Evolutionary conservation across 1,284 basidiomycete species (phyloP).

Genomic region (Fomitopsis schrenkii): DNA sequence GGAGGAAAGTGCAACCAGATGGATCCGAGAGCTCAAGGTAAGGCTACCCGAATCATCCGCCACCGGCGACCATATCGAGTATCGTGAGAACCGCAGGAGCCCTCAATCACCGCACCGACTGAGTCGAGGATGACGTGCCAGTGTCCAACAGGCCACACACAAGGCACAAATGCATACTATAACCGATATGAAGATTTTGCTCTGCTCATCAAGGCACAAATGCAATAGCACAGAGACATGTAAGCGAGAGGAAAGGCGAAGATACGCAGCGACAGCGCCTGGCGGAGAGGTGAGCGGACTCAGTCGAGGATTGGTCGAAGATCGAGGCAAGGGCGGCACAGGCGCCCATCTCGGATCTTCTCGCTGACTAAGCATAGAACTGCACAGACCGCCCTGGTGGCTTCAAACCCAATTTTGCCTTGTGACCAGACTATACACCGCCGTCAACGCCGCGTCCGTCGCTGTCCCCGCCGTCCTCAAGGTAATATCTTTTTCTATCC

Average conservation of each 20-base stretch:
- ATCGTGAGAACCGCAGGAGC: background rate
- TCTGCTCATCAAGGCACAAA: background rate
- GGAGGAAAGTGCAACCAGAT: background rate
- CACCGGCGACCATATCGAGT: background rate
- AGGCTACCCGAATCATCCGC: background rate
- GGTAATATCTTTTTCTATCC: slow-evolving; percentile 31
- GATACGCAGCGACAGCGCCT: background rate
- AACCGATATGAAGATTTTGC: background rate
- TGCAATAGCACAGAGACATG: background rate
- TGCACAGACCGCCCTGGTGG: slow-evolving; percentile 33
- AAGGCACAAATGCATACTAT: background rate
- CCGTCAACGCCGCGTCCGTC: slow-evolving; percentile 35
- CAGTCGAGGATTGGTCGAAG: background rate
- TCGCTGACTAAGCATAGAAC: slow-evolving; percentile 28
- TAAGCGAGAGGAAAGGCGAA: background rate
- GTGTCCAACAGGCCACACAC: background rate
- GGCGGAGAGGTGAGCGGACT: background rate
- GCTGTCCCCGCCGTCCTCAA: slow-evolving; percentile 44
- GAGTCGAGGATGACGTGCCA: background rate
- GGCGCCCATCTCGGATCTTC: background rate
- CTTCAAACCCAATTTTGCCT: slow-evolving; percentile 31
- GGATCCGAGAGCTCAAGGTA: background rate
- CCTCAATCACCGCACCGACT: background rate
- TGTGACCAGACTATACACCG: slow-evolving; percentile 33
- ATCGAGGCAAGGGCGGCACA: background rate